Percentiles rank a stretch among this genome's conserved stretches.
These are phyloP conservation scores for Allantophomopsis cytisporea DNA, from an alignment of 2,329 filamentous ascomycete species.

Conservation along the genomic window DNA sequence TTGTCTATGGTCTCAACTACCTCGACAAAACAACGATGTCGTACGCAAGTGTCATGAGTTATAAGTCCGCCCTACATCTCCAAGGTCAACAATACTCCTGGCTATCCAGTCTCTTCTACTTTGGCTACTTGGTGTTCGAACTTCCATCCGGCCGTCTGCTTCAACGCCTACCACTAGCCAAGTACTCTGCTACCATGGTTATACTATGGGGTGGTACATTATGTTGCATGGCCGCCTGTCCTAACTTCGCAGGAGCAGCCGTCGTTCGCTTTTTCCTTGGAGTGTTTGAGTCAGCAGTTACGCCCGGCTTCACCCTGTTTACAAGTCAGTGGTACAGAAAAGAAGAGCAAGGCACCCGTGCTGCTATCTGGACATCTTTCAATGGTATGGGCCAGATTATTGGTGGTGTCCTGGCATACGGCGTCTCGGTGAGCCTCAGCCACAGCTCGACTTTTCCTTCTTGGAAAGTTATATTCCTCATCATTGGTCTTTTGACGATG, in stretches of 20 bases:
- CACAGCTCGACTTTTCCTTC: slow-evolving; percentile 5
- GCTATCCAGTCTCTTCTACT: slow-evolving; percentile 27
- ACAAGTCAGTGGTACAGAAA: slow-evolving; percentile 59
- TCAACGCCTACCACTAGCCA: slow-evolving; percentile 42
- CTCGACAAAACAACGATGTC: slow-evolving; percentile 10
- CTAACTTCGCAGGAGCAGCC: slow-evolving; percentile 43
- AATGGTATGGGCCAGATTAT: slow-evolving; percentile 8
- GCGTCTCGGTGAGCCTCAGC: slow-evolving; percentile 7
- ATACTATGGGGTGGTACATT: slow-evolving; percentile 43
- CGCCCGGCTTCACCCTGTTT: slow-evolving; percentile 51
- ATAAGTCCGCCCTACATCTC: slow-evolving; percentile 24
- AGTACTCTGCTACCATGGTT: slow-evolving; percentile 44
- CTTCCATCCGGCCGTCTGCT: slow-evolving; percentile 19
- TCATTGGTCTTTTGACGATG: slow-evolving; percentile 11
- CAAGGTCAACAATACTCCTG: slow-evolving; percentile 28
- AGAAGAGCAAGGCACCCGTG: slow-evolving; percentile 46
- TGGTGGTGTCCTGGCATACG: slow-evolving; percentile 15
- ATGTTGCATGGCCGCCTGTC: slow-evolving; percentile 43
- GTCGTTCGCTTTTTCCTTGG: slow-evolving; percentile 52
- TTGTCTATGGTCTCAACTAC: slow-evolving; percentile 32
- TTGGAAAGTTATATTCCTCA: slow-evolving; percentile 11
- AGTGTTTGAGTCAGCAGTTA: slow-evolving; percentile 50
- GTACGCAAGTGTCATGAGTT: slow-evolving; percentile 29
- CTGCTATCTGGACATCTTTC: slow-evolving; percentile 29
- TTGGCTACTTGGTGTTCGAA: slow-evolving; percentile 23